These are phyloP conservation scores for Coccomyxa sp. DNA, from an alignment of 139 green algal species.

Conservation along the genomic window DNA sequence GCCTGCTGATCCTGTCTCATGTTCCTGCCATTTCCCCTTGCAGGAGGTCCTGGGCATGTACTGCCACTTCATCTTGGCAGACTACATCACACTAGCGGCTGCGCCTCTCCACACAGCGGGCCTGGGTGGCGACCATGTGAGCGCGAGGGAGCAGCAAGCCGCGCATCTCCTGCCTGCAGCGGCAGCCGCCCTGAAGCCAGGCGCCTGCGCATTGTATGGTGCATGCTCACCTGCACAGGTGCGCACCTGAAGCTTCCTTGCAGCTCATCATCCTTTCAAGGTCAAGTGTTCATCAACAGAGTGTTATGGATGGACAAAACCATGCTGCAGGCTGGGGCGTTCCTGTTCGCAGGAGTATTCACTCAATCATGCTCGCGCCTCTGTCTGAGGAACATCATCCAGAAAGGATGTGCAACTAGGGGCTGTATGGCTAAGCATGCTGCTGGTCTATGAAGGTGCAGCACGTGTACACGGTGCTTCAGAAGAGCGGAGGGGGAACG, in stretches of 20 bases:
- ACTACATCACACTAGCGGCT: constrained; percentile 31
- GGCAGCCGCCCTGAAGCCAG: constrained; percentile 22
- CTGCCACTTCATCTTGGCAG: constrained; percentile 35
- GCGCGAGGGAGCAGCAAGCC: not conserved
- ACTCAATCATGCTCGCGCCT: not conserved
- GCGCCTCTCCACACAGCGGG: too few species aligned
- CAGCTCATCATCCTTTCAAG: too few species aligned
- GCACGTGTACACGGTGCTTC: constrained; percentile 31
- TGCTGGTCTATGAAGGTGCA: constrained; percentile 19
- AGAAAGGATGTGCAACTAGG: not conserved
- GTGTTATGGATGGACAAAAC: not conserved
- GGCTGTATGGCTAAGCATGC: not conserved
- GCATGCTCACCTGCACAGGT: constrained; percentile 26
- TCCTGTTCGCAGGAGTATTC: not conserved
- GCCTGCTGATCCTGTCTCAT: too few species aligned
- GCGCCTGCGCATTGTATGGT: constrained; percentile 34
- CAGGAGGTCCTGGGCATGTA: constrained; percentile 17
- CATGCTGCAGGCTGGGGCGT: not conserved
- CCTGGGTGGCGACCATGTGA: not conserved
- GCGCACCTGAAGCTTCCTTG: not conserved
- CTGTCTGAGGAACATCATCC: not conserved
- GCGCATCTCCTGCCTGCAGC: constrained; percentile 2
- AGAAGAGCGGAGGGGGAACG: not conserved
- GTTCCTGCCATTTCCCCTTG: not conserved
- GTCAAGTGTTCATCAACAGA: too few species aligned